These are phyloP conservation scores for Aulographum hederae DNA, from an alignment of 2,329 filamentous ascomycete species.

Conservation along the genomic window DNA sequence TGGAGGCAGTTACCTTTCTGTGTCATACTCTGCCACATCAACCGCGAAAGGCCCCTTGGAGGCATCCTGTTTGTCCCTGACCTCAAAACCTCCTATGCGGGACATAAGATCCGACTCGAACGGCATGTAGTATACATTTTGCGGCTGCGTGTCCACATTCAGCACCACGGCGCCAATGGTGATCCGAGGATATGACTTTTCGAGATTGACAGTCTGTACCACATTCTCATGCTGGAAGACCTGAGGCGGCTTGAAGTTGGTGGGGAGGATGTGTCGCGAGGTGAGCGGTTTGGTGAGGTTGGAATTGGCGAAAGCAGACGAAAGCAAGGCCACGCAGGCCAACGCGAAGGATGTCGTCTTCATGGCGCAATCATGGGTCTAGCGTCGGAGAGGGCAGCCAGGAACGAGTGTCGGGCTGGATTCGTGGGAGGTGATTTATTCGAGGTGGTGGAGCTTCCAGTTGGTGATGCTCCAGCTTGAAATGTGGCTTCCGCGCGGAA, in stretches of 20 bases:
- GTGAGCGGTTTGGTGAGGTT: slow-evolving; percentile 34
- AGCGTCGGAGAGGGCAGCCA: too few species aligned
- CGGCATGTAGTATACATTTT: slow-evolving; percentile 80
- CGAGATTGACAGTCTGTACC: slow-evolving; percentile 74
- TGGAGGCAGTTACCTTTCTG: slow-evolving; percentile 25
- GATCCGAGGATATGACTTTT: slow-evolving; percentile 84
- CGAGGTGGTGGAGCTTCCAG: too few species aligned
- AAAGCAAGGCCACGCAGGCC: slow-evolving; percentile 27
- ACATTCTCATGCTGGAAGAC: slow-evolving; percentile 90
- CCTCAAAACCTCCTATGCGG: slow-evolving; percentile 71
- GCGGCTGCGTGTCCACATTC: slow-evolving; percentile 61
- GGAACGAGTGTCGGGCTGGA: too few species aligned
- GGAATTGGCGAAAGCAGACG: slow-evolving; percentile 33
- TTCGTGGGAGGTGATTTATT: too few species aligned
- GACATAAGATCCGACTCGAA: slow-evolving; percentile 62
- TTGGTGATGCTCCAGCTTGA: too few species aligned
- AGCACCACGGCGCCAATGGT: slow-evolving; percentile 87
- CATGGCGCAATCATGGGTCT: too few species aligned
- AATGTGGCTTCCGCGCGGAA: too few species aligned
- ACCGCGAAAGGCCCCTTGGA: slow-evolving; percentile 43
- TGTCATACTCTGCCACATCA: slow-evolving; percentile 36
- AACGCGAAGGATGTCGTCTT: slow-evolving; percentile 4
- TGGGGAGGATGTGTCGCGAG: slow-evolving; percentile 24
- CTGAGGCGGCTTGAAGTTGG: slow-evolving; percentile 61
- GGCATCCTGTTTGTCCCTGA: slow-evolving; percentile 74